These are phyloP conservation scores for Lyophyllum decastes DNA, from an alignment of 768 basidiomycete genomes.

Conservation along the genomic window DNA sequence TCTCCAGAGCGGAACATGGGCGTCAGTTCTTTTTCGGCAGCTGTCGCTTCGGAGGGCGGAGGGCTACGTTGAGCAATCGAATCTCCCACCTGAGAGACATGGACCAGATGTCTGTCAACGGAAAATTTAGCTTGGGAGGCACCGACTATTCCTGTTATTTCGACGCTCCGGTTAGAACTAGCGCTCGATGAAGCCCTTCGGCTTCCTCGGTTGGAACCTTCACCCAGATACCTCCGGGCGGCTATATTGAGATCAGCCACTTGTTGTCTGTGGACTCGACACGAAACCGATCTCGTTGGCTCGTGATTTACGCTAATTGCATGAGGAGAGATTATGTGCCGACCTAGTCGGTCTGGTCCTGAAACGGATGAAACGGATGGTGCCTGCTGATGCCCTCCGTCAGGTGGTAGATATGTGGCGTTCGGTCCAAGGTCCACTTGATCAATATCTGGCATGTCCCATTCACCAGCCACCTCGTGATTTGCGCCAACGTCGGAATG, in stretches of 20 bases:
- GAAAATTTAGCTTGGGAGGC: neutral
- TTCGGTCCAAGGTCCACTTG: neutral
- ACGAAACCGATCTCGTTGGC: neutral
- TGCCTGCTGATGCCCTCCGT: conserved; percentile 6
- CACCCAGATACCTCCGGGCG: conserved; percentile 13
- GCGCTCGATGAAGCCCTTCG: conserved; percentile 1
- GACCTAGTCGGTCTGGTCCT: conserved; percentile 11
- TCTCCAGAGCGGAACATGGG: conserved; percentile 4
- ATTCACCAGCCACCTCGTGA: neutral
- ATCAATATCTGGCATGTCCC: neutral
- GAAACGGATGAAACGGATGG: conserved; percentile 3
- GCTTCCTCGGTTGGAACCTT: conserved; percentile 4
- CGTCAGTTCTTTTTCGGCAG: neutral
- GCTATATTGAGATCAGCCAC: conserved; percentile 11
- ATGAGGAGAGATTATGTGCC: conserved; percentile 4
- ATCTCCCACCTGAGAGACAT: neutral
- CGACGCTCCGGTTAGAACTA: neutral
- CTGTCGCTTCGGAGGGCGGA: neutral
- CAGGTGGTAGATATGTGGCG: conserved; percentile 7
- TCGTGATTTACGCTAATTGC: conserved; percentile 1
- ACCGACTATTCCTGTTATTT: neutral
- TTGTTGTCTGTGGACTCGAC: conserved; percentile 10
- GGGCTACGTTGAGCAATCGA: neutral
- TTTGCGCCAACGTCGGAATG: conserved; percentile 7
- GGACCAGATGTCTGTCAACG: neutral